Base-by-base conservation (phyloP, 169 alveolate species). In the Eimeria necatrix region DNA sequence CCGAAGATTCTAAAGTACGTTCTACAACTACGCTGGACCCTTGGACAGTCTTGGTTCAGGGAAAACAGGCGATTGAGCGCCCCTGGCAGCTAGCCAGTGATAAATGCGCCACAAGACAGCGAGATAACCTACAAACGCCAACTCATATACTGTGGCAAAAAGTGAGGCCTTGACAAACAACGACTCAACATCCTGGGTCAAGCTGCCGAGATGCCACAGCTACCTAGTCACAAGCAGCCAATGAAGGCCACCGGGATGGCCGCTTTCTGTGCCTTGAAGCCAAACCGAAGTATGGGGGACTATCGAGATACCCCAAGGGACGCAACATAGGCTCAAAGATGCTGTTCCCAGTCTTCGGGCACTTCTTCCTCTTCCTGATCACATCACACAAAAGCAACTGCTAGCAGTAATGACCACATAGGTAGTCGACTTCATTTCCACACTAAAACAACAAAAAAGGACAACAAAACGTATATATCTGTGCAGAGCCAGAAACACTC, bases 311-410 rank as follows among this genome's bases (percentile, higher is more conserved):
- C 88, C 88, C 88, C 56, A 14, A 26, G 26, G 53, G 20, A 60
- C 48, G 41, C 88, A 41, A 51, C 41, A 20, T 18, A 46, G 49
- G 59, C 48, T 84, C 92, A 84, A 80, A 84, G 92, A 20, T 84
- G 92, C 8, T 91, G 88, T 46, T 91, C 95, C 95, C 95, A 91
- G 86, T 91, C 95, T 41, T 91, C 95, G 16, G 95, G 95, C 48
- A 91, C 90, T 22, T 91, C 95, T 78, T 74, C 88, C 52, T 91
- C 83, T 41, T 91, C 86, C 95, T 91, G 92, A 20, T 4, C 1
- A 51, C 49, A 70, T 16, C n/a, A 10, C 14, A 52, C 48, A 59
- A 4, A 18, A n/a, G 41, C 8, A 16, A 41, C n/a, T 32, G 22
- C 22, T 48, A 9, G 61, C 5, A 18, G 9, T 0, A 32, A 64